A percentile compares a stretch with the other conserved stretches of the same genome.
Evolutionary conservation across 768 basidiomycete genomes (phyloP).

Genomic region (Lentinus tigrinus): DNA sequence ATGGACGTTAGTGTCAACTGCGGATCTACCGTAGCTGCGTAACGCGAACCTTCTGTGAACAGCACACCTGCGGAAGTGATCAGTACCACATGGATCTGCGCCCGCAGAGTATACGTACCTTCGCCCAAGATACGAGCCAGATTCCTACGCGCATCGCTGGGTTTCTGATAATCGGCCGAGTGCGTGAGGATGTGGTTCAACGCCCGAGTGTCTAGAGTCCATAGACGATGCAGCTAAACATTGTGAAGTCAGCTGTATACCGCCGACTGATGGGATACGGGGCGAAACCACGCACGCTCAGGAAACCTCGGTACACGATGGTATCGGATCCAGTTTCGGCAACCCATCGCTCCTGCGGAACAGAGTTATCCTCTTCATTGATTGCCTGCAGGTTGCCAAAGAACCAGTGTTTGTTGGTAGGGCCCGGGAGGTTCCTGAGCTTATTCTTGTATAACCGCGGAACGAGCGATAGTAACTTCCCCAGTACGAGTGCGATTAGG

Average conservation of each 20-base stretch:
- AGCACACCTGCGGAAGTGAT: slow-evolving; percentile 42
- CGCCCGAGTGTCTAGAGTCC: slow-evolving; percentile 53
- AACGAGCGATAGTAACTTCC: no score
- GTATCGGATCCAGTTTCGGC: slow-evolving; percentile 9
- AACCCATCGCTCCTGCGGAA: slow-evolving; percentile 17
- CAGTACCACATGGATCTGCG: background rate
- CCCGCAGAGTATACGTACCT: slow-evolving; percentile 21
- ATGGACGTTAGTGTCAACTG: background rate
- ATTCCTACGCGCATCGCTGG: slow-evolving; percentile 36
- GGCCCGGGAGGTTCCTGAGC: slow-evolving; percentile 50
- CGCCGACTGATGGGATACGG: background rate
- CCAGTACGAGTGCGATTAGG: no score
- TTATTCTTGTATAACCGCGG: no score
- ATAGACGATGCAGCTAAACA: slow-evolving; percentile 8
- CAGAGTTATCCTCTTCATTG: slow-evolving; percentile 26
- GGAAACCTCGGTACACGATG: slow-evolving; percentile 12
- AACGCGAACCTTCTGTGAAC: slow-evolving; percentile 34
- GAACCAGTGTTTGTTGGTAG: slow-evolving; percentile 42
- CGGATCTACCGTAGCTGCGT: background rate
- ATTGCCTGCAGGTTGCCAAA: slow-evolving; percentile 51
- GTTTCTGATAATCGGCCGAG: slow-evolving; percentile 56
- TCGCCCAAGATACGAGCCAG: slow-evolving; percentile 43
- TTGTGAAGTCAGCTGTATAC: background rate
- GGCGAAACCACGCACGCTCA: slow-evolving; percentile 2
- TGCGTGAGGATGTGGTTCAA: slow-evolving; percentile 67